phyloP scores from a whole-genome alignment of 805 yeast species.

The Ogataea pilisensis region DNA sequence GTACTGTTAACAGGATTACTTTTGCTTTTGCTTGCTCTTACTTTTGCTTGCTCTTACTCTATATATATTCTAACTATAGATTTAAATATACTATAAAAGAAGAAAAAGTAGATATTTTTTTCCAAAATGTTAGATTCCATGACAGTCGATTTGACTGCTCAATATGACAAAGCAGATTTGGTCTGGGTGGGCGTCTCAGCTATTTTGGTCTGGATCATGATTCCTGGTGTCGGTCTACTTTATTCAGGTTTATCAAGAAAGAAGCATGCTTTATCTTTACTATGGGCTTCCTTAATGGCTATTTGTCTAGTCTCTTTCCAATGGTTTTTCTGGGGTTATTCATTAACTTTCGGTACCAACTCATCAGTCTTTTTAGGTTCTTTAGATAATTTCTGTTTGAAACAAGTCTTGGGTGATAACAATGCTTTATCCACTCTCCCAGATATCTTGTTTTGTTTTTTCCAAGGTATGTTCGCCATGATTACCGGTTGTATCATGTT shows the following conservation, averaged over 20 bases:
- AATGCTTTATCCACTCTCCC: constrained; percentile 69
- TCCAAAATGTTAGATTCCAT: too few relatives aligned
- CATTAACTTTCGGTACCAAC: constrained; percentile 63
- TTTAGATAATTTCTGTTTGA: constrained; percentile 74
- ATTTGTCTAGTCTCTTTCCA: constrained; percentile 80
- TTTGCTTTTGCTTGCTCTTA: too few relatives aligned
- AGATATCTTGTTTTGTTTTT: constrained; percentile 82
- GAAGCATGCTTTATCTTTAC: constrained; percentile 88
- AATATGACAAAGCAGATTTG: constrained; percentile 73
- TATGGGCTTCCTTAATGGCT: constrained; percentile 94
- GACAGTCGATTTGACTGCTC: constrained; percentile 68
- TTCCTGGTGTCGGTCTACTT: constrained; percentile 91
- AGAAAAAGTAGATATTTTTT: too few relatives aligned
- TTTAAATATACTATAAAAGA: too few relatives aligned
- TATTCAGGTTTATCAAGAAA: constrained; percentile 94
- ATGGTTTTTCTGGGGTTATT: constrained; percentile 99
- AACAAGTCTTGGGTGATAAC: constrained; percentile 79
- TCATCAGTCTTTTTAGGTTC: constrained; percentile 72
- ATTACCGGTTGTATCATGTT: constrained; percentile 90
- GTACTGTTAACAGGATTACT: too few relatives aligned
- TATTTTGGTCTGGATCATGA: constrained; percentile 89
- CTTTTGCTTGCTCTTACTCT: too few relatives aligned
- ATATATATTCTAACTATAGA: too few relatives aligned
- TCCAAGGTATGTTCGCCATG: constrained; percentile 96
- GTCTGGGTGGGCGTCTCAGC: constrained; percentile 80